A percentile compares a stretch with the other conserved stretches of the same genome.
Evolutionary conservation across 176 grass and related monocot species (phyloP).

Genomic region (Oryza longistaminata): DNA sequence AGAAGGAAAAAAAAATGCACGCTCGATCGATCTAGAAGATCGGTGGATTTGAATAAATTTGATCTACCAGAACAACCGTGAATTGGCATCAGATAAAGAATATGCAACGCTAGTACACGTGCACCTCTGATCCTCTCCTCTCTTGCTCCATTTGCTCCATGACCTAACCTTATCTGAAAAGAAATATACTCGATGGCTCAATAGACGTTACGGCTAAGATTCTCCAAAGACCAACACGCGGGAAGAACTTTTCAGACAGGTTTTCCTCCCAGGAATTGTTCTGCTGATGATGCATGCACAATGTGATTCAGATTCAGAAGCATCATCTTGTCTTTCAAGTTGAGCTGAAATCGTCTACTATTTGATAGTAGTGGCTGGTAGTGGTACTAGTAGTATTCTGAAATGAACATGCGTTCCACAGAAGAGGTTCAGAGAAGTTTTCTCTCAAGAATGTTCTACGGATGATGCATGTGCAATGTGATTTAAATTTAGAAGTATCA

Average conservation of each 20-base stretch:
- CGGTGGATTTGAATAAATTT: neutral
- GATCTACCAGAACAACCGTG: neutral
- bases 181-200: neutral
- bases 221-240: neutral
- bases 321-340: neutral
- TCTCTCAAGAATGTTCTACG: neutral
- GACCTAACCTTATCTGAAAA: conserved; percentile 38
- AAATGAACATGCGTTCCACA: too few species aligned
- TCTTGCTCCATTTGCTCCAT: conserved; percentile 41
- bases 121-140: neutral
- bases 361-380: too few species aligned
- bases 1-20: too few species aligned
- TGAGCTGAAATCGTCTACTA: neutral
- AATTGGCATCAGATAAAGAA: neutral
- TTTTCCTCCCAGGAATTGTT: conserved; percentile 1
- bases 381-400: too few species aligned
- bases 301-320: neutral
- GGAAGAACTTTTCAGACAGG: neutral
- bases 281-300: neutral
- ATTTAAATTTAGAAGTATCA: neutral
- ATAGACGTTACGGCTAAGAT: neutral
- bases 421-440: neutral
- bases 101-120: conserved; percentile 27
- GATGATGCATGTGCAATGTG: neutral
- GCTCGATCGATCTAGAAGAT: conserved; percentile 23